These are phyloP conservation scores for Ceratobasidium sp. DNA, from an alignment of 1,284 basidiomycete species.

Conservation along the genomic window DNA sequence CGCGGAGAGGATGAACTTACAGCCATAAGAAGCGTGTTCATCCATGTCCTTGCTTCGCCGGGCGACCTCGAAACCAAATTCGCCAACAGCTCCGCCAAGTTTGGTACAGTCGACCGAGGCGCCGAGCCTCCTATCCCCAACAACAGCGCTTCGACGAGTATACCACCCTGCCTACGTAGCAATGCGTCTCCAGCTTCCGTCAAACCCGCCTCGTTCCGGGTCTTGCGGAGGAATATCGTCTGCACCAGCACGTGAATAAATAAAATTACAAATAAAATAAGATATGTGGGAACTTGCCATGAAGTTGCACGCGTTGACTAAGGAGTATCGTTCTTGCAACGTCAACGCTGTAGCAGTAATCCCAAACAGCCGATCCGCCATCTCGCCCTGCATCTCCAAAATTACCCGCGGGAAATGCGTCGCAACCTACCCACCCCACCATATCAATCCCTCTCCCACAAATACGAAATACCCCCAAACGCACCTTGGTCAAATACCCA, in stretches of 20 bases:
- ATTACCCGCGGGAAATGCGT: slow-evolving; percentile 78
- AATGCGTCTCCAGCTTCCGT: slow-evolving; percentile 52
- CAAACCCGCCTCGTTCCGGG: slow-evolving; percentile 47
- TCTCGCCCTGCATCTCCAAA: slow-evolving; percentile 71
- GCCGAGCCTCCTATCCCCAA: slow-evolving; percentile 82
- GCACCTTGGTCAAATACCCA: slow-evolving; percentile 75
- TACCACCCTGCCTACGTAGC: slow-evolving; percentile 69
- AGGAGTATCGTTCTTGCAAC: slow-evolving; percentile 86
- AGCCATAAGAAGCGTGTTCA: slow-evolving; percentile 73
- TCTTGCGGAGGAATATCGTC: slow-evolving; percentile 42
- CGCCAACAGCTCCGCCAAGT: slow-evolving; percentile 82
- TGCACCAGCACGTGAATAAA: slow-evolving; percentile 3
- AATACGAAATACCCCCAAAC: background rate
- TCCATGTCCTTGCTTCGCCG: slow-evolving; percentile 70
- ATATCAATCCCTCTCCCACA: slow-evolving; percentile 14
- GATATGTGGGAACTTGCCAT: slow-evolving; percentile 76
- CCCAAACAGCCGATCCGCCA: slow-evolving; percentile 75
- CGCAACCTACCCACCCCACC: slow-evolving; percentile 62
- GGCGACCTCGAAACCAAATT: slow-evolving; percentile 68
- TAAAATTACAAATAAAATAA: too few relatives aligned
- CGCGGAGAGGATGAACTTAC: slow-evolving; percentile 58
- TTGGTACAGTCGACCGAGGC: slow-evolving; percentile 82
- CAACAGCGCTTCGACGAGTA: slow-evolving; percentile 76
- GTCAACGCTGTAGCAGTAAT: slow-evolving; percentile 76
- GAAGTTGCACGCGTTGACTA: slow-evolving; percentile 84